Percentiles rank a stretch among this genome's conserved stretches.
Evolutionary conservation across 2,329 filamentous ascomycete species (phyloP).

Genomic region (Allantophomopsis cytisporea): DNA sequence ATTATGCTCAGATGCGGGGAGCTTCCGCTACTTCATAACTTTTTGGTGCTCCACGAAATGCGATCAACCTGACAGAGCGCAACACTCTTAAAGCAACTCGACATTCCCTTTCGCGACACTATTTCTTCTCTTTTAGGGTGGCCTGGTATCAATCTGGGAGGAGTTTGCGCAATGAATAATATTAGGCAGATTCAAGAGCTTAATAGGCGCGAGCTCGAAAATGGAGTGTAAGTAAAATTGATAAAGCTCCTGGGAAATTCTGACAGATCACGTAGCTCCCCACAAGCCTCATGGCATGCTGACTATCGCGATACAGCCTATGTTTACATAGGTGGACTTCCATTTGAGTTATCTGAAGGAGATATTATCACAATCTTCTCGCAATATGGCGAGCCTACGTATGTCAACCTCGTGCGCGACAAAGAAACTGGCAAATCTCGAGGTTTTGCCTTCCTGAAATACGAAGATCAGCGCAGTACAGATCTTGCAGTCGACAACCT

Average conservation of each 20-base stretch:
- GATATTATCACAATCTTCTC: conserved; percentile 95
- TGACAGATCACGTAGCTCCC: conserved; percentile 36
- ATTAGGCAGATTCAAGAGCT: conserved; percentile 86
- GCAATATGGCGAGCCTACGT: conserved; percentile 89
- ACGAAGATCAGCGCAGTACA: conserved; percentile 93
- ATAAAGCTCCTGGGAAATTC: conserved; percentile 1
- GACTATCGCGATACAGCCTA: conserved; percentile 98
- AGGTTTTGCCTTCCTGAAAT: conserved; percentile 94
- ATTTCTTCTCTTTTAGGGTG: too few relatives aligned
- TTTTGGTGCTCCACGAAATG: too few relatives aligned
- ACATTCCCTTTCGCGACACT: too few relatives aligned
- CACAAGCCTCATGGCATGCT: conserved; percentile 88
- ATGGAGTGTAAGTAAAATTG: conserved; percentile 51
- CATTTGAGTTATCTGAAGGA: conserved; percentile 86
- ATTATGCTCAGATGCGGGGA: too few relatives aligned
- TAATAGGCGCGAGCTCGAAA: conserved; percentile 88
- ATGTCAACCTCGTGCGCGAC: conserved; percentile 84
- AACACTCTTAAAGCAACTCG: too few relatives aligned
- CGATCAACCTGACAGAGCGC: too few relatives aligned
- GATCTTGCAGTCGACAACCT: conserved; percentile 95
- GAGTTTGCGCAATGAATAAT: conserved; percentile 59
- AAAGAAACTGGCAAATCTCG: conserved; percentile 92
- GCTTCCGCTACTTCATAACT: too few relatives aligned
- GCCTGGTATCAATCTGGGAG: too few relatives aligned
- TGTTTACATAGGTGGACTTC: conserved; percentile 88